Base-by-base conservation (phyloP, 148 eudicot species). In the Cornus florida region DNA sequence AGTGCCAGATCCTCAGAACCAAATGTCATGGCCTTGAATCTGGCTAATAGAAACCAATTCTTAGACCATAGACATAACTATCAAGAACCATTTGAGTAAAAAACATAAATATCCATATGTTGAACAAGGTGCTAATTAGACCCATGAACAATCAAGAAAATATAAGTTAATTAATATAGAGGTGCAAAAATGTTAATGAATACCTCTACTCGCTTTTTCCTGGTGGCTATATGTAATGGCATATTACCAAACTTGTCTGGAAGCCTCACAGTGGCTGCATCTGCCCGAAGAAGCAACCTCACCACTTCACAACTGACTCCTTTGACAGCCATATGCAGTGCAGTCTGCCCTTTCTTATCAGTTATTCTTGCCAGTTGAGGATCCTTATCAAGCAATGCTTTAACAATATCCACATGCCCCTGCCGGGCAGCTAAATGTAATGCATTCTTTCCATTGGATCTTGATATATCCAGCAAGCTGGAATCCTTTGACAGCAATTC, bases 291-390 rank as follows among this genome's bases (percentile, higher is more conserved):
- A 79, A 92, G 89, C 78, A 86, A 78, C 84, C 81, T 84, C 23
- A 92, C 97, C 67, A 91, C 94, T 68, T 82, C 79, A 72, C 82
- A 83, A 74, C 87, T 86, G 67, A 89, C 89, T 62, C 94, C 97
- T 86, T 92, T 92, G 4, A 89, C 97, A 65, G 97, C 94, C 94
- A 92, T 91, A 80, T 92, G 97, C 80, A 92, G 83, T 8, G 94
- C 86, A 80, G 90, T 92, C 71, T 92, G 97, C 33, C 94, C 97
- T 74, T 92, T 92, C 79, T 88, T 92, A 78, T 92, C 97, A 6
- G 86, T 91, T 78, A 87, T 84, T 77, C 92, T 73, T 66, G 91
- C 88, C 14, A 92, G 74, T 69, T 88, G 89, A 16, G 85, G 88
- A 70, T 91, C 89, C 75, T 80, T 87, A 1, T 83, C 79, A 8